Percentiles rank a stretch among this genome's conserved stretches.
Conservation (phyloP, 257 asterid genomes). For the Perilla frutescens region DNA sequence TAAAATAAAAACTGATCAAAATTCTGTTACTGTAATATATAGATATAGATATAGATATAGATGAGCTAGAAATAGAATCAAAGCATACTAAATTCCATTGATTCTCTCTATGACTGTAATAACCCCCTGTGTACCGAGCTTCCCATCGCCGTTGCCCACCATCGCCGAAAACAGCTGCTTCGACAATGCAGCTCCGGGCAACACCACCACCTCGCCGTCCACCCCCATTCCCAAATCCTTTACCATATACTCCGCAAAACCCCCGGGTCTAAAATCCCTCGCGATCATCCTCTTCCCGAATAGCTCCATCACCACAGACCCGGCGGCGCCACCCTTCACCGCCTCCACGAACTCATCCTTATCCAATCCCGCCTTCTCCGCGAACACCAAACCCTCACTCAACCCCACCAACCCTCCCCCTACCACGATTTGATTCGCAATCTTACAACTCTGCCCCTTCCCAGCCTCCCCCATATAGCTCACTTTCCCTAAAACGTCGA, state of each 20-base stretch:
- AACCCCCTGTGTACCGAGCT: constrained; percentile 77
- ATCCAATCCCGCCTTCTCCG: constrained; percentile 78
- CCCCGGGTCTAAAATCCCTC: constrained; percentile 81
- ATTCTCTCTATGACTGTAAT: constrained; percentile 75
- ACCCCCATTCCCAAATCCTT: constrained; percentile 92
- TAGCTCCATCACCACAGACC: constrained; percentile 83
- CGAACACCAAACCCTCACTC: constrained; percentile 88
- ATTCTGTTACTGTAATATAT: too few species aligned
- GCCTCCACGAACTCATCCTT: constrained; percentile 68
- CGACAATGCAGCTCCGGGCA: constrained; percentile 83
- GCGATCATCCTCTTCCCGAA: constrained; percentile 83
- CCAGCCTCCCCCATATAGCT: constrained; percentile 76
- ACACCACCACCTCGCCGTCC: constrained; percentile 63
- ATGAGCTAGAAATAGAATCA: too few species aligned
- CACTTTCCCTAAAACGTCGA: constrained; percentile 65
- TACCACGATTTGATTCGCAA: constrained; percentile 76
- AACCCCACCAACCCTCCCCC: constrained; percentile 74
- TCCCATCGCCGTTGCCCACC: constrained; percentile 90
- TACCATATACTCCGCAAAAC: constrained; percentile 84
- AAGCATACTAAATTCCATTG: constrained; percentile 43
- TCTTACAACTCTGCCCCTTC: constrained; percentile 84
- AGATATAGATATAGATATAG: too few species aligned
- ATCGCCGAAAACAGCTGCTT: constrained; percentile 79
- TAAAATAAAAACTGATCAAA: too few species aligned
- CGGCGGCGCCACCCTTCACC: constrained; percentile 84